Percentiles rank a stretch among this genome's conserved stretches.
phyloP scores from a whole-genome alignment of 2,329 filamentous ascomycete genomes.

The Neofusicoccum ribis region DNA sequence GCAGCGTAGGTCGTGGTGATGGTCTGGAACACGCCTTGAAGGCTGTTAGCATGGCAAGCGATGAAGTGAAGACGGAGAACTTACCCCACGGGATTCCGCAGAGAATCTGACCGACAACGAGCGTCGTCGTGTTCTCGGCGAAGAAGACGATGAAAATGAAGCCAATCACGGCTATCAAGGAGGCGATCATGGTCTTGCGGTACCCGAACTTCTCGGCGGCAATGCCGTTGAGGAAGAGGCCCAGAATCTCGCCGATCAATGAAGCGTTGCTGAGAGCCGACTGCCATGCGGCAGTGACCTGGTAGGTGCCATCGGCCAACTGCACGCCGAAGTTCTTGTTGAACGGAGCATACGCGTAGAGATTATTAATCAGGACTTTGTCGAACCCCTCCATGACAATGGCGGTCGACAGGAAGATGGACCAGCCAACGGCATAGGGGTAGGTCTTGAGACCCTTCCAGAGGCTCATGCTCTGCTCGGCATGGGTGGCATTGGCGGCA shows the following conservation, averaged over 20 bases:
- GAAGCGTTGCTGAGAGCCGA: conserved; percentile 48
- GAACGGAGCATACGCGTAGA: conserved; percentile 56
- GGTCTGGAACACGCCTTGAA: conserved; percentile 42
- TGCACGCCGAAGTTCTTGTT: conserved; percentile 44
- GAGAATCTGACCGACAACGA: conserved; percentile 47
- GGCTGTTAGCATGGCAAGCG: not conserved
- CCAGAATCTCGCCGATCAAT: conserved; percentile 46
- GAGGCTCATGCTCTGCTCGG: conserved; percentile 5
- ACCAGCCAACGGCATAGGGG: conserved; percentile 84
- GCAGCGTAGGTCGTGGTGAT: conserved; percentile 49
- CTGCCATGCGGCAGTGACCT: conserved; percentile 48
- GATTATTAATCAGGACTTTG: conserved; percentile 74
- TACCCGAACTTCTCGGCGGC: conserved; percentile 48
- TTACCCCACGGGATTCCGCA: conserved; percentile 46
- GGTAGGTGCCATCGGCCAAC: conserved; percentile 36
- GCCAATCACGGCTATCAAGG: conserved; percentile 39
- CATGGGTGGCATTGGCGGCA: conserved; percentile 1
- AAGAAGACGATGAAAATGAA: conserved; percentile 50
- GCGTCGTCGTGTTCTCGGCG: conserved; percentile 41
- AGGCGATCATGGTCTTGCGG: conserved; percentile 44
- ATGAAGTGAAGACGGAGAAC: not conserved
- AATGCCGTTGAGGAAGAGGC: conserved; percentile 48
- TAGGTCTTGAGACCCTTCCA: conserved; percentile 48
- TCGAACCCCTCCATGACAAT: conserved; percentile 93
- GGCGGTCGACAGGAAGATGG: conserved; percentile 78